phyloP scores from a whole-genome alignment of 2,329 filamentous ascomycete species.

The Madurella fahalii region DNA sequence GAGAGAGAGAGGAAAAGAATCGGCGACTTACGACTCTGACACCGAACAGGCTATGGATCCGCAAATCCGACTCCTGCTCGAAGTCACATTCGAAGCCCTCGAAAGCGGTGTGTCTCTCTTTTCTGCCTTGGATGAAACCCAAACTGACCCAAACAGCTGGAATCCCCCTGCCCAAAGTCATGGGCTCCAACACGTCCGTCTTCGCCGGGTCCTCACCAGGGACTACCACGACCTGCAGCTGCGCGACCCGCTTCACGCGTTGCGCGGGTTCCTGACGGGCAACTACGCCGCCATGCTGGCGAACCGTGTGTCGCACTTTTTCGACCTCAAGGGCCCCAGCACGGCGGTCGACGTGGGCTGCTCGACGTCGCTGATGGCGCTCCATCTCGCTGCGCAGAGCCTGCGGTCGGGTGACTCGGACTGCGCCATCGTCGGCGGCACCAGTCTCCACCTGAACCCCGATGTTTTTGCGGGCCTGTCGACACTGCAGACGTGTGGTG shows the following conservation, averaged over 20 bases:
- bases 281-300: conserved; percentile 8
- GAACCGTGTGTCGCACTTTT: conserved; percentile 16
- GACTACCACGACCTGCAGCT: neutral
- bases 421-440: conserved; percentile 7
- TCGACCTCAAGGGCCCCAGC: conserved; percentile 14
- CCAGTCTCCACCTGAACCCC: neutral
- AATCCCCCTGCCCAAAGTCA: neutral
- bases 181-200: conserved; percentile 6
- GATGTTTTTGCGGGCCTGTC: conserved; percentile 1
- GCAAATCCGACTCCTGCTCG: neutral
- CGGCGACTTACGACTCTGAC: too few relatives aligned
- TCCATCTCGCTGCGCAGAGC: conserved; percentile 12
- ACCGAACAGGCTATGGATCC: neutral
- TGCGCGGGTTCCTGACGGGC: neutral
- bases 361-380: conserved; percentile 4
- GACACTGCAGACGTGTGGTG: conserved; percentile 17
- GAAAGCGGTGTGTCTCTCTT: neutral
- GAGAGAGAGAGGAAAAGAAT: too few relatives aligned
- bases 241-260: neutral
- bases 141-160: neutral
- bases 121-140: neutral
- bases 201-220: neutral
- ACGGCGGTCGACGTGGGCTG: conserved; percentile 16
- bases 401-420: conserved; percentile 6
- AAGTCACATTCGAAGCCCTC: neutral